Conservation (phyloP, 805 yeast species). For the Suhomyces xylopsoci region DNA sequence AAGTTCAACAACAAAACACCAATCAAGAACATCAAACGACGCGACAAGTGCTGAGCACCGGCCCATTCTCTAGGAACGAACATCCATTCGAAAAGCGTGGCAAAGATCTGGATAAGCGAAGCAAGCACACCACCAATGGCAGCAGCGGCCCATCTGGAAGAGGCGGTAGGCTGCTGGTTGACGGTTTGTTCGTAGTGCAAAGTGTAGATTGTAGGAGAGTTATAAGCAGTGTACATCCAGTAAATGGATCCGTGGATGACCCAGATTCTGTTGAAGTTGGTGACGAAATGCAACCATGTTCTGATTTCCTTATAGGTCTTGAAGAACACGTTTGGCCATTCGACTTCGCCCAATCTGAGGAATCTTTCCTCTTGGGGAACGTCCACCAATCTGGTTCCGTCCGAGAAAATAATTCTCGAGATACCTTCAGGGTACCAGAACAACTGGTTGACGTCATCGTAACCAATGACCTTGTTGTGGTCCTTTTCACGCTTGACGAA, state of each 20-base stretch:
- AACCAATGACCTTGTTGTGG: constrained; percentile 79
- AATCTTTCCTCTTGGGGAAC: constrained; percentile 88
- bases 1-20: constrained; percentile 67
- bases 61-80: constrained; percentile 99
- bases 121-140: constrained; percentile 94
- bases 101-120: constrained; percentile 71
- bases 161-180: constrained; percentile 84
- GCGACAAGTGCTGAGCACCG: constrained; percentile 94
- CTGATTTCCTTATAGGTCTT: constrained; percentile 94
- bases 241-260: constrained; percentile 82
- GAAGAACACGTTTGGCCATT: constrained; percentile 89
- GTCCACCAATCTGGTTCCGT: constrained; percentile 89
- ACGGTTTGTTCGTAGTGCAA: constrained; percentile 77
- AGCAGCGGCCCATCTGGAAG: constrained; percentile 88
- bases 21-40: constrained; percentile 77
- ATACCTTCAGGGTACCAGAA: constrained; percentile 99
- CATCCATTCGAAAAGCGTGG: constrained; percentile 90
- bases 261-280: constrained; percentile 98
- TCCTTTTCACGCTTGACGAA: constrained; percentile 82
- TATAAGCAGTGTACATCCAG: constrained; percentile 95
- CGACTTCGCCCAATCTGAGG: constrained; percentile 83
- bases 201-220: constrained; percentile 89
- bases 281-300: constrained; percentile 94
- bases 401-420: constrained; percentile 84
- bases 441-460: constrained; percentile 97